Base-by-base conservation (phyloP, 148 eudicot species). In the Limonium bicolor region DNA sequence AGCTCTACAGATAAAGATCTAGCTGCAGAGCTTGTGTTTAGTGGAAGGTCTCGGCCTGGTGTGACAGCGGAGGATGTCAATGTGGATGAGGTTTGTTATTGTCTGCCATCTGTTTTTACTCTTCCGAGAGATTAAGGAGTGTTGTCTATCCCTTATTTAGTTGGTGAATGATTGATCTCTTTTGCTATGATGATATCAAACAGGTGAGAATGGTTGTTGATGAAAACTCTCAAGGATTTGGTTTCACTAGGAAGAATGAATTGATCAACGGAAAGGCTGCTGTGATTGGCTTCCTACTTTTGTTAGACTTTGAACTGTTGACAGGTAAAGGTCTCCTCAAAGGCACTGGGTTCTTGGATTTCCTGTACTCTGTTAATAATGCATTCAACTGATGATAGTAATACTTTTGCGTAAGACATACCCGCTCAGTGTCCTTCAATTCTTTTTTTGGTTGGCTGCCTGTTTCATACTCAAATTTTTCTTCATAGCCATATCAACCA, bases 341-440 rank as follows among this genome's bases (percentile, higher is more conserved):
- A 59, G 97, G 97, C 54, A 88, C 94, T 21, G 94, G 97, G 28
- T 88, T 88, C 77, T 66, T 88, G 70, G 97, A 88, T 67, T 88
- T 88, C 78, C 68, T 88, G 22, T 80, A 88, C 43, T 67, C 86
- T 19, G 56, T 63, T 51, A 59, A 77, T 23, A 64, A 80, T 50
- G 83, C 92, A 55, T 61, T 83, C n/a, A 63, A 83, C 0, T 85
- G 61, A 69, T n/a, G n/a, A n/a, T n/a, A n/a, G n/a, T n/a, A n/a
- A n/a, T n/a, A n/a, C n/a, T n/a, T n/a, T n/a, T n/a, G n/a, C n/a
- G n/a, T n/a, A n/a, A n/a, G n/a, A n/a, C n/a, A n/a, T n/a, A n/a
- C n/a, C n/a, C n/a, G n/a, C n/a, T n/a, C n/a, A n/a, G n/a, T n/a
- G n/a, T n/a, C n/a, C n/a, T n/a, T n/a, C n/a, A n/a, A n/a, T n/a